Percentiles rank a stretch among this genome's conserved stretches.
These are phyloP conservation scores for Penicillium sp. DNA, from an alignment of 2,329 filamentous ascomycete species.

Conservation along the genomic window DNA sequence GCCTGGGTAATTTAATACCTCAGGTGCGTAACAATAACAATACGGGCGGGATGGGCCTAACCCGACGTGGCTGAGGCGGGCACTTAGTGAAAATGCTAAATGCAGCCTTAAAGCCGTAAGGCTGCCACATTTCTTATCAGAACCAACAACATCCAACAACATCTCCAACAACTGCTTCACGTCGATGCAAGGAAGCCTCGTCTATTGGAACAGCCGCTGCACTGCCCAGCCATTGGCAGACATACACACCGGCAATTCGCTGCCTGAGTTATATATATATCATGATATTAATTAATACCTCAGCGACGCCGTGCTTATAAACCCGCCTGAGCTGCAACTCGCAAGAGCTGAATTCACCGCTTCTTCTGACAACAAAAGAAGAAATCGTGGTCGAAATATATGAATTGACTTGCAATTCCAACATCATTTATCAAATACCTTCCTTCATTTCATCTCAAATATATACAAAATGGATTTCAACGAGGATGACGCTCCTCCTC, in stretches of 20 bases:
- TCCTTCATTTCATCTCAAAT: neutral
- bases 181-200: neutral
- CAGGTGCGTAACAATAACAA: neutral
- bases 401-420: neutral
- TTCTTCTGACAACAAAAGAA: too few relatives aligned
- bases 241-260: too few relatives aligned
- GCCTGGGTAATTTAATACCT: neutral
- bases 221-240: neutral
- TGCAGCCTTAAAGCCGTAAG: neutral
- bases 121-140: neutral
- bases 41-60: neutral
- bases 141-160: too few relatives aligned
- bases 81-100: neutral
- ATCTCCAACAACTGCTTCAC: neutral
- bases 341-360: too few relatives aligned
- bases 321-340: neutral
- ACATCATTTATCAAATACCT: neutral
- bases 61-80: neutral
- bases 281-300: neutral
- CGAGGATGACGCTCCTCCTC: conserved; percentile 36
- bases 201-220: neutral
- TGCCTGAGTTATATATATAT: neutral
- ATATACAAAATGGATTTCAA: conserved; percentile 6
- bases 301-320: neutral
- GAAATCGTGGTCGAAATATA: too few relatives aligned